Evolutionary conservation across 2,329 filamentous ascomycete genomes (phyloP).

Genomic region (Colletotrichum sp.): DNA sequence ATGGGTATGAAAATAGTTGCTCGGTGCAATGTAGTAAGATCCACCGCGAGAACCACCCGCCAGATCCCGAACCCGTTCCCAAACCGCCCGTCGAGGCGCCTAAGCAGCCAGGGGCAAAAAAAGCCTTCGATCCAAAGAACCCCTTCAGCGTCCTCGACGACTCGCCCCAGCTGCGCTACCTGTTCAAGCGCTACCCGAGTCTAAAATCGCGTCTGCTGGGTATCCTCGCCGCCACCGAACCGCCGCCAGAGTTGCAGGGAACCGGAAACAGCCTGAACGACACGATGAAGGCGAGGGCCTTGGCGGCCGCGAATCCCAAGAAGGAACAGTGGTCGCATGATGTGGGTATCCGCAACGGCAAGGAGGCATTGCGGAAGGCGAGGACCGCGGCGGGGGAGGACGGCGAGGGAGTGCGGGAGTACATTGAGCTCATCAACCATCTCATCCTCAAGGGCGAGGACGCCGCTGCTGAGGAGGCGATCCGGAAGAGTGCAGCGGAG

Average conservation of each 20-base stretch:
- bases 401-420: constrained; percentile 66
- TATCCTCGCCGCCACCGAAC: constrained; percentile 56
- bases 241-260: constrained; percentile 34
- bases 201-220: constrained; percentile 51
- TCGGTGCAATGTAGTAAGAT: constrained; percentile 62
- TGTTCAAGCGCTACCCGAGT: constrained; percentile 59
- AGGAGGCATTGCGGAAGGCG: constrained; percentile 56
- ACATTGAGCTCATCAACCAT: constrained; percentile 60
- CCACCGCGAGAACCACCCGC: constrained; percentile 56
- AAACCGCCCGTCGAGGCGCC: constrained; percentile 29
- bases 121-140: constrained; percentile 31
- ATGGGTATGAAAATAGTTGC: constrained; percentile 46
- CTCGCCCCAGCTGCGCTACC: constrained; percentile 51
- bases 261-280: constrained; percentile 20
- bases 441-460: constrained; percentile 44
- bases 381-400: constrained; percentile 56
- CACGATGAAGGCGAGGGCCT: constrained; percentile 20
- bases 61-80: constrained; percentile 37
- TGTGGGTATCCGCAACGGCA: constrained; percentile 60
- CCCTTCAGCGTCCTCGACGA: constrained; percentile 59
- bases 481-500: constrained; percentile 50
- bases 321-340: constrained; percentile 62
- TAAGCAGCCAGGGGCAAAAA: constrained; percentile 30
- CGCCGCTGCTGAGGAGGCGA: constrained; percentile 33
- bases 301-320: constrained; percentile 28